Evolutionary conservation across 768 basidiomycete species (phyloP).

Genomic region (Tricholoma bakamatsutake): DNA sequence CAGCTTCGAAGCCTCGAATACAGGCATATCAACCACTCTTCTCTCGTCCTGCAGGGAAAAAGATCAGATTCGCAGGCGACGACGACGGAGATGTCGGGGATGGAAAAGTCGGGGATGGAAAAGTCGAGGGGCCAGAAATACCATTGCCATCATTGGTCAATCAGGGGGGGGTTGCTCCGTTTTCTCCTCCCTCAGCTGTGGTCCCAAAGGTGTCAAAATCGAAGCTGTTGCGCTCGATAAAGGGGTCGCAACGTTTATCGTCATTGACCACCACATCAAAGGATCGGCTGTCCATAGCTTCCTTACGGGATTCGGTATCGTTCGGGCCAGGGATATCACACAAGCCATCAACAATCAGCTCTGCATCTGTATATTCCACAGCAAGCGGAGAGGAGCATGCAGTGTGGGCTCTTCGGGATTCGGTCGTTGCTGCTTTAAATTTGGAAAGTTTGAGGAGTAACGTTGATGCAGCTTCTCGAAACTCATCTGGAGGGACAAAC

Average conservation of each 20-base stretch:
- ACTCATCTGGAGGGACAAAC: constrained; percentile 12
- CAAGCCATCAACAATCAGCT: constrained; percentile 25
- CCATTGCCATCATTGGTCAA: not conserved
- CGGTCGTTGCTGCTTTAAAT: constrained; percentile 29
- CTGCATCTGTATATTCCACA: constrained; percentile 23
- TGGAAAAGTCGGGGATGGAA: constrained; percentile 1
- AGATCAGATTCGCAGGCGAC: constrained; percentile 33
- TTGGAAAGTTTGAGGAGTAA: constrained; percentile 19
- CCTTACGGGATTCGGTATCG: not conserved
- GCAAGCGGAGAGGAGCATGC: constrained; percentile 26
- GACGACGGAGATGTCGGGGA: not conserved
- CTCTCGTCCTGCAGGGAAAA: constrained; percentile 22
- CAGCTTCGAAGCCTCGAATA: constrained; percentile 17
- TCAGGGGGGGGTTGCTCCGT: not conserved
- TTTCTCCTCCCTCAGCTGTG: not conserved
- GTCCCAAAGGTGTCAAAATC: constrained; percentile 11
- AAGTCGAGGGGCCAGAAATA: not conserved
- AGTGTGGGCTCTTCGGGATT: constrained; percentile 21
- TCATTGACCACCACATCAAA: not conserved
- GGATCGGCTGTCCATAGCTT: not conserved
- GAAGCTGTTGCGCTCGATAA: constrained; percentile 9
- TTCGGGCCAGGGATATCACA: constrained; percentile 13
- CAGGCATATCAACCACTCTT: constrained; percentile 25
- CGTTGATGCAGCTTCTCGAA: constrained; percentile 9
- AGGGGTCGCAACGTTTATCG: constrained; percentile 7